Base-by-base conservation (phyloP, 164 flowering plant genomes). In the Hamamelis virginiana region DNA sequence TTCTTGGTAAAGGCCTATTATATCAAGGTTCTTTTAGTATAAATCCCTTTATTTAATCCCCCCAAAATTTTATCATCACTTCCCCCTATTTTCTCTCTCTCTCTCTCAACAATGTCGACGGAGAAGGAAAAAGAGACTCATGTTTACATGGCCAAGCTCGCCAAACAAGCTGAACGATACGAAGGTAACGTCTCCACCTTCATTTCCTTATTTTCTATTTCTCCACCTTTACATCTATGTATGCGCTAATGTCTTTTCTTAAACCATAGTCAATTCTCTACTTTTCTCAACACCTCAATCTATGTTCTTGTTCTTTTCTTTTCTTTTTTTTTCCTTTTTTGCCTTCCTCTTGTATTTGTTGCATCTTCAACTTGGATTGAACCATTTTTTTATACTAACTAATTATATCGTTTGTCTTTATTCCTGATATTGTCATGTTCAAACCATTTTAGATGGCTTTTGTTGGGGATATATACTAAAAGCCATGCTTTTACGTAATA, bases 91-190 rank as follows among this genome's bases (percentile, higher is more conserved):
- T 66, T 59, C n/a, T 56, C 22, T 43, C 19, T 28, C 46, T 56
- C 53, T 46, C 46, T 11, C 22, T 4, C 21, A 43, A 69, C 69
- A 69, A 85, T 81, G 86, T 74, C 85, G 73, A 58, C 78, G 12
- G 88, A 84, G 63, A 84, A 84, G 81, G 88, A 86, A 67, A 76
- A 87, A 71, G 90, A 87, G 78, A 80, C 79, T 44, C 83, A 79
- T 38, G 89, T 87, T 59, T 87, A 87, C 85, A 60, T 85, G 85
- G 89, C 91, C 64, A 86, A 86, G 81, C 88, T 86, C 51, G 75
- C 89, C 43, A 88, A 84, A 52, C 88, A 87, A 67, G 91, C 89
- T 59, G 91, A 87, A 77, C 83, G 91, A 2, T 87, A 87, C 44
- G 91, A 85, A 33, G 90, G 90, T 86, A 10, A 52, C 16, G 6